Evolutionary conservation across 495 filamentous ascomycete species (phyloP).

Genomic region (Thermochaetoides thermophila): DNA sequence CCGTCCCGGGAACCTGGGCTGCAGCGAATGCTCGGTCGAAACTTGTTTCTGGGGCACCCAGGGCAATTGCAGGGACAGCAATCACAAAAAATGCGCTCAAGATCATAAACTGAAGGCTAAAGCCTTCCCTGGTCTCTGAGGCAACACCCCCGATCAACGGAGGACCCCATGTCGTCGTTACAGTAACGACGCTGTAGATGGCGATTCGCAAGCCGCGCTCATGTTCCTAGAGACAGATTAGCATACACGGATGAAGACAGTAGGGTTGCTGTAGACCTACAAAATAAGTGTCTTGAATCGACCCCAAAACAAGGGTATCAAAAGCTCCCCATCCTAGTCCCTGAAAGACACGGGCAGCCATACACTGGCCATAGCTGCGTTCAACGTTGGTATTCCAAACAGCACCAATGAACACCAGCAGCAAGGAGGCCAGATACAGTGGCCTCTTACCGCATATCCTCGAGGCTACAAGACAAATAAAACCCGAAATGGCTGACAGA

Average conservation of each 20-base stretch:
- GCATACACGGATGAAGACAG: too few relatives aligned
- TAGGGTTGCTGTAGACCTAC: slow-evolving; percentile 17
- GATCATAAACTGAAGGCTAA: slow-evolving; percentile 30
- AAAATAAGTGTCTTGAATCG: slow-evolving; percentile 37
- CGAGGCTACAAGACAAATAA: slow-evolving; percentile 23
- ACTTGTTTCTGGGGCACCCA: slow-evolving; percentile 34
- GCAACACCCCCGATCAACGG: slow-evolving; percentile 34
- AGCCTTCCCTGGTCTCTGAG: slow-evolving; percentile 21
- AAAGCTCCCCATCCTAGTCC: slow-evolving; percentile 39
- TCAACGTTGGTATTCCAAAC: slow-evolving; percentile 33
- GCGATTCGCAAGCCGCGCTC: slow-evolving; percentile 25
- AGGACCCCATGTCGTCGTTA: slow-evolving; percentile 33
- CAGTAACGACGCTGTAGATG: slow-evolving; percentile 23
- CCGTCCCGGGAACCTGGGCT: slow-evolving; percentile 16
- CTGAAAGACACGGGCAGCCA: slow-evolving; percentile 35
- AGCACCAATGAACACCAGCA: slow-evolving; percentile 29
- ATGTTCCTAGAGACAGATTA: slow-evolving; percentile 32
- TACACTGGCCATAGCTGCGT: slow-evolving; percentile 26
- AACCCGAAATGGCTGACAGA: slow-evolving; percentile 28
- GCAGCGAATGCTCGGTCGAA: slow-evolving; percentile 26
- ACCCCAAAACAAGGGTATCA: slow-evolving; percentile 30
- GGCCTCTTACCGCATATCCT: slow-evolving; percentile 33
- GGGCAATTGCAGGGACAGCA: slow-evolving; percentile 27
- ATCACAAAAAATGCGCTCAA: slow-evolving; percentile 31
- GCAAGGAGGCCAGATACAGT: slow-evolving; percentile 27